Evolutionary conservation across 1,284 basidiomycete genomes (phyloP), one percentile per base, ranked within the genome.

Genomic region (Heimioporus retisporus): DNA sequence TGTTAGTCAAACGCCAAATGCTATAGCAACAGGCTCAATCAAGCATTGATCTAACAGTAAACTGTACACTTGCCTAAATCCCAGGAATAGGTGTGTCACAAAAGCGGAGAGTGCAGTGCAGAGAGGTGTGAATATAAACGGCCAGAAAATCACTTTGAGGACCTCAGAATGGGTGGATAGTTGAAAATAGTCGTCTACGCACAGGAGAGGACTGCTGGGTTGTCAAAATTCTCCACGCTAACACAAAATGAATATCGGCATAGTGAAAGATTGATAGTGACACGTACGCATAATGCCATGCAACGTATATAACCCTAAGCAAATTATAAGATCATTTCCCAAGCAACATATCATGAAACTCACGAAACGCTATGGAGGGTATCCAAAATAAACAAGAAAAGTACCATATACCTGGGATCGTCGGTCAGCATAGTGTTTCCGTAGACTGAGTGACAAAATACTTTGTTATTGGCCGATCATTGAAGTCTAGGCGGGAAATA

Each of bases 41-140:
- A 11, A 11, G 8, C 10, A 55, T 28, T 1, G 18, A 6, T 2
- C 31, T 42, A 19, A 6, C 14, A n/a, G 14, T 21, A 11, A 18
- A 50, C 21, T 59, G 69, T 55, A 21, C 71, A 10, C 35, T 11
- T 40, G 35, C 35, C 73, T 72, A 25, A 55, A 55, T 0, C 65
- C 72, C 8, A 72, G 64, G 46, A 62, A 75, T 2, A 63, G 11
- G 6, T 56, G 55, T 21, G 55, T 56, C 15, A 16, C n/a, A 13
- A 56, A 56, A 14, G 55, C 55, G n/a, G 82, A 81, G 13, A 83
- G 68, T 0, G 83, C 78, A 2, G 83, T 85, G 3, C 81, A 81
- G n/a, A 81, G 72, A 1, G 84, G 82, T 2, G 84, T 85, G 65
- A 85, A 82, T 0, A 79, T 79, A 62, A 83, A 82, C 5, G 84